phyloP scores from a whole-genome alignment of 2,329 filamentous ascomycete genomes.

The Trichoderma pleuroti region DNA sequence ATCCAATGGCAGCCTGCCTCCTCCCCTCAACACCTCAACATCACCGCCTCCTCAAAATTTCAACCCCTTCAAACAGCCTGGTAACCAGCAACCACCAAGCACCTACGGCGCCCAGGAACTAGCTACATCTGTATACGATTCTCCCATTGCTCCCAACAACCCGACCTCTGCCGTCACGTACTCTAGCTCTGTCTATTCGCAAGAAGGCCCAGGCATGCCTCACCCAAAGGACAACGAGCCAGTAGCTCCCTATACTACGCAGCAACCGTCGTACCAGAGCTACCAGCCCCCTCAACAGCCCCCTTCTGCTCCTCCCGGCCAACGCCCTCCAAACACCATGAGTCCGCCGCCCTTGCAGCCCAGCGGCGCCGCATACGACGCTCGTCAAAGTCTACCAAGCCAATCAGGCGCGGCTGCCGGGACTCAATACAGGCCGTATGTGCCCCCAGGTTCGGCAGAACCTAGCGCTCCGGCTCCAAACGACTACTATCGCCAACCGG shows the following conservation, averaged over 20 bases:
- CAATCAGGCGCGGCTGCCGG: slow-evolving; percentile 30
- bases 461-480: slow-evolving; percentile 50
- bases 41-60: slow-evolving; percentile 47
- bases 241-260: slow-evolving; percentile 27
- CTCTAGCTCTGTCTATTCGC: slow-evolving; percentile 46
- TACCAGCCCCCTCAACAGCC: slow-evolving; percentile 39
- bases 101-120: slow-evolving; percentile 65
- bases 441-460: slow-evolving; percentile 41
- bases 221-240: slow-evolving; percentile 29
- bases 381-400: slow-evolving; percentile 49
- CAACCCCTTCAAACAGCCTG: slow-evolving; percentile 43
- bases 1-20: slow-evolving; percentile 45
- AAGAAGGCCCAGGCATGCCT: slow-evolving; percentile 40
- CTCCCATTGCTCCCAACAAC: slow-evolving; percentile 58
- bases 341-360: slow-evolving; percentile 45
- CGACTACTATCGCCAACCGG: slow-evolving; percentile 54
- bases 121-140: slow-evolving; percentile 73
- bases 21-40: slow-evolving; percentile 48
- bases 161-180: slow-evolving; percentile 43
- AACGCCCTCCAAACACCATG: slow-evolving; percentile 31
- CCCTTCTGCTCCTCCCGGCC: slow-evolving; percentile 38
- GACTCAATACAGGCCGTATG: slow-evolving; percentile 59
- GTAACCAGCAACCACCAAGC: slow-evolving; percentile 25
- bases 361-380: slow-evolving; percentile 45
- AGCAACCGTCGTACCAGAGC: slow-evolving; percentile 41